Base-by-base conservation (phyloP, 106 monocot genomes). In the Dendrobium catenatum region DNA sequence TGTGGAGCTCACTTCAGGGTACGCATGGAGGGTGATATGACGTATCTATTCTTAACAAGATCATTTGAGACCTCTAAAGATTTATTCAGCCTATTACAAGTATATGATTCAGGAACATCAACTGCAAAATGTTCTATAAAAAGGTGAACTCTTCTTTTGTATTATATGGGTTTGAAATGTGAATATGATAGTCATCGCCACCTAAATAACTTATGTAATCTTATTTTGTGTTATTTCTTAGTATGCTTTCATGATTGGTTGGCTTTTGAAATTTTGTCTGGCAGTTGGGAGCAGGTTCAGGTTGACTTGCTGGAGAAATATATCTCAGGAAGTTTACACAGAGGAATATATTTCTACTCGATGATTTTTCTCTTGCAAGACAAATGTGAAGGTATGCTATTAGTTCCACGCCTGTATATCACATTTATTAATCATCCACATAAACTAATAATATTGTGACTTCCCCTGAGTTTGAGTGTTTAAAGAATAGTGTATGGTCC, bases 281-380 rank as follows among this genome's bases (percentile, higher is more conserved):
- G 83, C 91, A 94, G 94, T 80, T 94, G 94, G 94, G 94, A 94
- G 89, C 88, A 91, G 74, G 80, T 85, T 78, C 94, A 94, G 85
- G 75, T 91, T 55, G 72, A 87, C 68, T 83, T 91, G 76, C 83
- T 94, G 72, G 91, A 89, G 86, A 83, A 94, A 79, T 78, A 79
- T 83, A 43, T 94, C 16, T 77, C 72, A 81, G 78, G 83, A 84
- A 77, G 79, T 77, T 43, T 89, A 22, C 80, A 84, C 51, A 80
- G 80, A 82, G 86, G 85, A 80, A 84, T 94, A 59, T 80, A 82
- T 24, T 75, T 94, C 42, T 91, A 94, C 58, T 89, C 94, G 17
- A 78, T 89, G 81, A 42, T 91, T 66, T 68, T 89, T 19, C 83
- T 91, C 67, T 86, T 76, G 79, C 80, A 84, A 61, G 81, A 91